Conservation (phyloP, 176 grass and related monocot species). For the Metroxylon sagu region DNA sequence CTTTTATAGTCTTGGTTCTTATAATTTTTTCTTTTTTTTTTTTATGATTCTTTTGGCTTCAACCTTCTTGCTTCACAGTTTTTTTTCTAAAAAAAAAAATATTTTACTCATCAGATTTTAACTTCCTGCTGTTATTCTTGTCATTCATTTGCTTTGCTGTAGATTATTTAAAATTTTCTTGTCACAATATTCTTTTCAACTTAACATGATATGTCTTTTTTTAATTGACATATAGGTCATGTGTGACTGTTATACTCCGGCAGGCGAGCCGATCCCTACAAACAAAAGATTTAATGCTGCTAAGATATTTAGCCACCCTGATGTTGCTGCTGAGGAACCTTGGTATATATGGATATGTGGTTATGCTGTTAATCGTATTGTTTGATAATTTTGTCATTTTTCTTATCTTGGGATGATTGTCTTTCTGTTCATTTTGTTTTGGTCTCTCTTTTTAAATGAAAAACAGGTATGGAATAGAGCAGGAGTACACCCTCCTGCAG, state of each 20-base stretch:
- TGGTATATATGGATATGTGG: slow-evolving; percentile 29
- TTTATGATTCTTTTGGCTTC: too few relatives aligned
- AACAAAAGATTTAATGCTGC: slow-evolving; percentile 79
- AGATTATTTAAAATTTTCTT: too few relatives aligned
- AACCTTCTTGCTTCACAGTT: too few relatives aligned
- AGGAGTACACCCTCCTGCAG: slow-evolving; percentile 98
- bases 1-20: too few relatives aligned
- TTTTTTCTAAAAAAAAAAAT: too few relatives aligned
- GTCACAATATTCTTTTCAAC: too few relatives aligned
- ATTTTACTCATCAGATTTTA: too few relatives aligned
- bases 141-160: too few relatives aligned
- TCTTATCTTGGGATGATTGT: neutral
- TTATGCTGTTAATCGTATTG: too few relatives aligned
- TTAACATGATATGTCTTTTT: neutral
- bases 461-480: slow-evolving; percentile 91
- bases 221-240: slow-evolving; percentile 52
- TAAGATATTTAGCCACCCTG: slow-evolving; percentile 71
- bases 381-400: neutral
- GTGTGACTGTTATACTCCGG: slow-evolving; percentile 97
- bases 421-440: neutral
- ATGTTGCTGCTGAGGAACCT: slow-evolving; percentile 63
- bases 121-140: too few relatives aligned
- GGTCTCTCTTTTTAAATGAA: neutral
- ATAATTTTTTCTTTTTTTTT: too few relatives aligned
- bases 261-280: slow-evolving; percentile 79